Conservation (phyloP, 2,329 filamentous ascomycete genomes). For the Zopfia rhizophila region DNA sequence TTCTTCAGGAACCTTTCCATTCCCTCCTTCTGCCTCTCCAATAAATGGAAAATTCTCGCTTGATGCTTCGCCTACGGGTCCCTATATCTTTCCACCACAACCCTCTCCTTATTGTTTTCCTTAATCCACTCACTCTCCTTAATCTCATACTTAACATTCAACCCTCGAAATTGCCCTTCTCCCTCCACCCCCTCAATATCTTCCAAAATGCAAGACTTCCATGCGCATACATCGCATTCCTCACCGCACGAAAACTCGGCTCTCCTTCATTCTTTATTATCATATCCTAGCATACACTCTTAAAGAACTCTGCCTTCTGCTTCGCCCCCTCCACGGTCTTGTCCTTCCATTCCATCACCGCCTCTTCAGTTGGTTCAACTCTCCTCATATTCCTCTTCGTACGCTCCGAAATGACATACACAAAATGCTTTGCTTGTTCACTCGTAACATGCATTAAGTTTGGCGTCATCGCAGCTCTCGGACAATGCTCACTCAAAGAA, state of each 20-base stretch:
- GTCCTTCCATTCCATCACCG: constrained; percentile 60
- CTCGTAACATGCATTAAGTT: constrained; percentile 40
- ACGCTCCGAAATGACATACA: constrained; percentile 56
- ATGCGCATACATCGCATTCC: constrained; percentile 39
- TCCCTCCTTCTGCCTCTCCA: constrained; percentile 19
- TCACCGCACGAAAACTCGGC: constrained; percentile 23
- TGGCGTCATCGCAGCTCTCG: constrained; percentile 32
- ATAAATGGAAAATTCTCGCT: constrained; percentile 22
- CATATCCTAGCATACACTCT: constrained; percentile 67
- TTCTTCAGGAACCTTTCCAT: constrained; percentile 19
- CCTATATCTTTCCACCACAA: constrained; percentile 16
- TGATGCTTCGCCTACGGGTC: constrained; percentile 27
- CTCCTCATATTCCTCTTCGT: constrained; percentile 38
- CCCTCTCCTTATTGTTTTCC: constrained; percentile 1
- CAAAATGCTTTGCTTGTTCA: constrained; percentile 53
- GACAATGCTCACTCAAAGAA: constrained; percentile 53
- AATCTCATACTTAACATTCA: constrained; percentile 33
- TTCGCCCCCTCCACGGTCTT: constrained; percentile 54
- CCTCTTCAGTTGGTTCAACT: constrained; percentile 59
- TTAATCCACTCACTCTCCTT: constrained; percentile 8
- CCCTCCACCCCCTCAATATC: constrained; percentile 46
- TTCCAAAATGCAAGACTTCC: constrained; percentile 45
- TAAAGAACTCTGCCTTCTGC: constrained; percentile 52
- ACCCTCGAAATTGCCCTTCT: constrained; percentile 40
- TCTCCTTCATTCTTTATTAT: constrained; percentile 54